Conservation (phyloP, 805 yeast genomes). For the Candida fluviatilis region DNA sequence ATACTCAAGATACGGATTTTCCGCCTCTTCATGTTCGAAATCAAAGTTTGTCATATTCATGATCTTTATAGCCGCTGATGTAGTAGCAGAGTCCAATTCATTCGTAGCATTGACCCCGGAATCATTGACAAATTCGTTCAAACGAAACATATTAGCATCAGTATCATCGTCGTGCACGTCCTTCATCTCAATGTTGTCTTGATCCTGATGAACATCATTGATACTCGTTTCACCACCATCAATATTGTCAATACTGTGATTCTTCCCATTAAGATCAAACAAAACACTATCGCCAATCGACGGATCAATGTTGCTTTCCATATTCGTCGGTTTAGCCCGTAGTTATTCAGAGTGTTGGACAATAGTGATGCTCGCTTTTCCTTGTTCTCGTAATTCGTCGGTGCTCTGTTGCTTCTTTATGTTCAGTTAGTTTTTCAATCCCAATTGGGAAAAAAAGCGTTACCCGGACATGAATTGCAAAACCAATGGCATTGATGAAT, state of each 20-base stretch:
- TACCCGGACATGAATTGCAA: slow-evolving; percentile 5
- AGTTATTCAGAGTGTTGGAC: neutral
- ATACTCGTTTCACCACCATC: neutral
- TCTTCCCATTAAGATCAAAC: neutral
- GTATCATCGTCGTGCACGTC: neutral
- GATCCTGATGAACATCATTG: neutral
- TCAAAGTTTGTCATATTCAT: slow-evolving; percentile 3
- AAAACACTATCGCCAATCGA: slow-evolving; percentile 1
- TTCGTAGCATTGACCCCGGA: neutral
- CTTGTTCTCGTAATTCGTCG: too few relatives aligned
- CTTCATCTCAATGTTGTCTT: neutral
- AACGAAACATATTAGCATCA: neutral
- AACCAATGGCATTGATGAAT: too few relatives aligned
- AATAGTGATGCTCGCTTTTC: too few relatives aligned
- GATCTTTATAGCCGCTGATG: slow-evolving; percentile 1
- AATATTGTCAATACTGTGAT: neutral
- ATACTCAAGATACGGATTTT: slow-evolving; percentile 1
- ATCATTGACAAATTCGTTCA: neutral
- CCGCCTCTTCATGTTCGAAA: neutral
- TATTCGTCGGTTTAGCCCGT: neutral
- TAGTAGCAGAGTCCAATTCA: neutral
- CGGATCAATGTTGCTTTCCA: slow-evolving; percentile 3
- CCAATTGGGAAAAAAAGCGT: neutral
- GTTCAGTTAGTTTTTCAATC: neutral
- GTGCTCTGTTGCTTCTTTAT: neutral